phyloP scores from a whole-genome alignment of 2,329 filamentous ascomycete genomes.

The Chaetomiaceae sp. region DNA sequence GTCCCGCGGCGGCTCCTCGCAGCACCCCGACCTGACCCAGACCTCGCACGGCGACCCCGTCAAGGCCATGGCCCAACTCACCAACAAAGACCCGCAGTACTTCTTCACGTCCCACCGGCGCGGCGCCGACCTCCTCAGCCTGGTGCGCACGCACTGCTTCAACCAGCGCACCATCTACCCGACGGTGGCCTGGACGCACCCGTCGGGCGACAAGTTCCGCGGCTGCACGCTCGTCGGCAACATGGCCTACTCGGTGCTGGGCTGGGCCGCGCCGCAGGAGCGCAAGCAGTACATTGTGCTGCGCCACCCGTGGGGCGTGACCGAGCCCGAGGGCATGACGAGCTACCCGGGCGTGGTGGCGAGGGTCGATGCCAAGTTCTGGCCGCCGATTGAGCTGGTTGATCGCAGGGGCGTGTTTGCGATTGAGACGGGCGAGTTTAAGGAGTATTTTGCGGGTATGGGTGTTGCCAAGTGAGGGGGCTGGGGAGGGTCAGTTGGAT shows the following conservation, averaged over 20 bases:
- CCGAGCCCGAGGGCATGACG: conserved; percentile 38
- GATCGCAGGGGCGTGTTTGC: conserved; percentile 23
- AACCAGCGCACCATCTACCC: conserved; percentile 43
- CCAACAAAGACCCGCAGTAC: conserved; percentile 8
- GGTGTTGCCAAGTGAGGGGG: conserved; percentile 14
- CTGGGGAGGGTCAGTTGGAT: too few species aligned
- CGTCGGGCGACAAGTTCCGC: conserved; percentile 35
- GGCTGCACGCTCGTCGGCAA: conserved; percentile 42
- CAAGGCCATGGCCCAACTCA: conserved; percentile 44
- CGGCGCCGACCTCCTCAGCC: conserved; percentile 32
- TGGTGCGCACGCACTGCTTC: conserved; percentile 38
- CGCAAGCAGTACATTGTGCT: conserved; percentile 15
- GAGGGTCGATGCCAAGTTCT: conserved; percentile 30
- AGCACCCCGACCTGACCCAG: conserved; percentile 40
- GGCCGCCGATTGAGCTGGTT: conserved; percentile 20
- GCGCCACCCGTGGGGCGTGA: conserved; percentile 43
- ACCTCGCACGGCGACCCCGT: conserved; percentile 39
- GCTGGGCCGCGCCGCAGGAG: conserved; percentile 36
- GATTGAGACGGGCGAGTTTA: conserved; percentile 22
- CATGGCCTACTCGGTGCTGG: conserved; percentile 42
- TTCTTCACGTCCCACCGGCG: conserved; percentile 4
- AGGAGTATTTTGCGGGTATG: conserved; percentile 16
- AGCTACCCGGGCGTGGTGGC: conserved; percentile 38
- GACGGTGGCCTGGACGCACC: conserved; percentile 40
- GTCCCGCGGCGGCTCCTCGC: too few species aligned